Evolutionary conservation across 208 protist species (phyloP), one percentile per base, ranked within the genome.

Genomic region (Phytomonas sp.): DNA sequence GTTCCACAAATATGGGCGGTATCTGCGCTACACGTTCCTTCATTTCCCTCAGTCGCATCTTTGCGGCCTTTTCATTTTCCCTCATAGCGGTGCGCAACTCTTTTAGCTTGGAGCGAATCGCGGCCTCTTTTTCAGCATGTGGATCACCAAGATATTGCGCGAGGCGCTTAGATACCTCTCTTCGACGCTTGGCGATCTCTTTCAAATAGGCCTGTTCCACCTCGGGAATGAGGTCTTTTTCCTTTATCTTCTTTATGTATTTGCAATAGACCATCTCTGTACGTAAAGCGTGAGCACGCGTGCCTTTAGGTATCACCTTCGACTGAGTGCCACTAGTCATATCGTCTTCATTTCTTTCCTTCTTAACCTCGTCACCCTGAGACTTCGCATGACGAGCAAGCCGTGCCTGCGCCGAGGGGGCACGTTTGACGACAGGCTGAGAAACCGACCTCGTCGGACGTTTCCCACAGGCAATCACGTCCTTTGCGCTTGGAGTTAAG

Each of bases 1-100:
- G 86, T 74, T 96, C 91, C 70, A 26, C 65, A 81, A 96, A 85
- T 53, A 96, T 72, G 31, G 91, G 91, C 32, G 91, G 91, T 73
- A 94, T 82, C 68, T 83, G 78, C 30, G 78, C 79, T 59, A 96
- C 88, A 60, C 85, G 85, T 70, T 46, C 67, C 34, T 62, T 66
- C 88, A 94, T 96, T 76, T 92, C 85, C 3, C 64, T 62, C 64
- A 96, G 74, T 46, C 81, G 77, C 72, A 80, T 74, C 43, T 78
- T 32, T 0, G 86, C 79, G 0, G 76, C 76, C 62, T 62, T 53
- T 69, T 89, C 91, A 64, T 61, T 82, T 72, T 88, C 86, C 51
- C 76, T 73, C 69, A 74, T 82, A 6, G 71, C 70, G 43, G 65
- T 56, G n/a, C 80, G 81, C 71, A 96, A 73, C 29, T 71, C 72